phyloP scores from a whole-genome alignment of 1,284 basidiomycete species.

The Ceratobasidium sp. region DNA sequence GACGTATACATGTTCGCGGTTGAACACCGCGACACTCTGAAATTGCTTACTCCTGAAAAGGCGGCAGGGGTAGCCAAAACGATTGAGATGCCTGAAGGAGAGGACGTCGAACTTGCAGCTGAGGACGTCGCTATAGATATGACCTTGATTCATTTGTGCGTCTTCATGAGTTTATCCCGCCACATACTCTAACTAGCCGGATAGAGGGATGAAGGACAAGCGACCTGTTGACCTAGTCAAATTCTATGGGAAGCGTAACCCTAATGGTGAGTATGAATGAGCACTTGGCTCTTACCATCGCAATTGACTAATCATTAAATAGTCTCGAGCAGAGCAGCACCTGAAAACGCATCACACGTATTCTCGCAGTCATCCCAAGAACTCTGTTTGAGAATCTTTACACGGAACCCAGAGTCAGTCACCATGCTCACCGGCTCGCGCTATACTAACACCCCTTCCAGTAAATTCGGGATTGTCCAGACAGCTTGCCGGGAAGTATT shows the following conservation, averaged over 20 bases:
- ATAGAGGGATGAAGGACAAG: conserved; percentile 65
- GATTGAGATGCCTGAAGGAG: conserved; percentile 42
- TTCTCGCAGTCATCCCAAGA: conserved; percentile 38
- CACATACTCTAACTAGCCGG: not conserved
- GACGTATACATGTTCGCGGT: conserved; percentile 69
- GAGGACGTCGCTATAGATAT: conserved; percentile 69
- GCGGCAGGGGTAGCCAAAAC: conserved; percentile 62
- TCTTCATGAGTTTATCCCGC: not conserved
- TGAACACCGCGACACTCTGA: conserved; percentile 53
- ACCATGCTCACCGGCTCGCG: not conserved
- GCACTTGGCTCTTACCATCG: not conserved
- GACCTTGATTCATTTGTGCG: conserved; percentile 63
- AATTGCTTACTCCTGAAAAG: conserved; percentile 58
- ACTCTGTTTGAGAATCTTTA: conserved; percentile 28
- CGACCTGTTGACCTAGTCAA: conserved; percentile 70
- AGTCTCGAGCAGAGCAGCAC: conserved; percentile 25
- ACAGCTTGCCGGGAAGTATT: conserved; percentile 19
- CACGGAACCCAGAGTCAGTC: conserved; percentile 28
- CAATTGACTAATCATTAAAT: not conserved
- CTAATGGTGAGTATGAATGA: conserved; percentile 55
- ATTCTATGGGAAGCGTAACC: conserved; percentile 74
- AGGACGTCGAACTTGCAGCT: conserved; percentile 52
- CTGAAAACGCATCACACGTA: conserved; percentile 29
- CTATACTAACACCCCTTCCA: not conserved
- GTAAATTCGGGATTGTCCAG: conserved; percentile 36